These are phyloP conservation scores for Pichia norvegensis DNA, from an alignment of 1,139 yeast genomes.

Conservation along the genomic window DNA sequence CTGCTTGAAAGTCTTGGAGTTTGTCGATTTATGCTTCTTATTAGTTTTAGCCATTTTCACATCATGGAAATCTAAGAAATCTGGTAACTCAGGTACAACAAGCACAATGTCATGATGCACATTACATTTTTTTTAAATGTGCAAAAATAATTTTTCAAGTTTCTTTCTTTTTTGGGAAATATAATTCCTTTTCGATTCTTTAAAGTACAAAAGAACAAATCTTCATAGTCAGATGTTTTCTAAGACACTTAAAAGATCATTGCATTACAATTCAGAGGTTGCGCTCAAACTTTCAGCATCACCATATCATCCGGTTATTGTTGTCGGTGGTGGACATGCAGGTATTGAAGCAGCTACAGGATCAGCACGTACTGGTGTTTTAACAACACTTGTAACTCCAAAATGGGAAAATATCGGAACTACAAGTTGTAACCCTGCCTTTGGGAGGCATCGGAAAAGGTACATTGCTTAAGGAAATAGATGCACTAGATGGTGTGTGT, in stretches of 20 bases:
- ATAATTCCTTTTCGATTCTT: not conserved
- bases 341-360: conserved; percentile 98
- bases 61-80: no score
- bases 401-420: conserved; percentile 70
- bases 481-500: conserved; percentile 92
- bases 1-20: conserved; percentile 2
- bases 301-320: conserved; percentile 60
- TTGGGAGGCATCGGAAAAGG: conserved; percentile 99
- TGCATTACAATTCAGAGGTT: conserved; percentile 35
- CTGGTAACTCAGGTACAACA: not conserved
- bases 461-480: conserved; percentile 82
- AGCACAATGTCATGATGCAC: not conserved
- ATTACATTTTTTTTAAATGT: no score
- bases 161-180: not conserved
- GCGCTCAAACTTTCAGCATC: conserved; percentile 28
- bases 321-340: conserved; percentile 98
- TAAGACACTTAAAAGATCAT: conserved; percentile 7
- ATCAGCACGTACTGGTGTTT: conserved; percentile 73
- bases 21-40: not conserved
- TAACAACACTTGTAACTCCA: conserved; percentile 75
- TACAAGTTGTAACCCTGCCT: conserved; percentile 91
- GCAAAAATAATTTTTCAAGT: not conserved
- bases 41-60: not conserved
- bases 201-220: not conserved
- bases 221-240: not conserved